These are phyloP conservation scores for Rubia peregrina DNA, from an alignment of 305 asterid genomes.

Conservation along the genomic window DNA sequence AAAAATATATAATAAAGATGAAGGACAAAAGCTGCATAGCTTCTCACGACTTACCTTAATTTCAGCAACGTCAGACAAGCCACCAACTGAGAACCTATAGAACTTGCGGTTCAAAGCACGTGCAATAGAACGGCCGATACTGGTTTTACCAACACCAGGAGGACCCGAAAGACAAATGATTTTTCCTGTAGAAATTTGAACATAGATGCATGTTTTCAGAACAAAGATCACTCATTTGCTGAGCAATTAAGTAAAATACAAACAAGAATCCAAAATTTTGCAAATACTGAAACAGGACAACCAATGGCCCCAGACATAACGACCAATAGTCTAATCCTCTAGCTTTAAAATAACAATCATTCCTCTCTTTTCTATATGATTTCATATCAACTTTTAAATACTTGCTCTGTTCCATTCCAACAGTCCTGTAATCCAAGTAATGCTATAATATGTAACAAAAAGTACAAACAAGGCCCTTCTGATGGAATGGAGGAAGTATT, in stretches of 20 bases:
- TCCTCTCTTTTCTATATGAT: background rate
- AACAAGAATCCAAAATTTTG: background rate
- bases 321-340: background rate
- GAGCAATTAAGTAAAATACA: background rate
- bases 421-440: background rate
- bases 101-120: slow-evolving; percentile 96
- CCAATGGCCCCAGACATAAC: background rate
- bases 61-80: slow-evolving; percentile 99
- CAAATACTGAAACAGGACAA: background rate
- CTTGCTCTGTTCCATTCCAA: background rate
- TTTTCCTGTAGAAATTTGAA: slow-evolving; percentile 53
- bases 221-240: background rate
- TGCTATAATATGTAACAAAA: no score
- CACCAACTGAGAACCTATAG: slow-evolving; percentile 97
- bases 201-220: slow-evolving; percentile 9
- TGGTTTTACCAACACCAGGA: slow-evolving; percentile 99
- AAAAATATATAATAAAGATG: background rate
- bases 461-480: background rate
- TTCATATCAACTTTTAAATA: background rate
- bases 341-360: background rate
- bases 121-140: slow-evolving; percentile 97
- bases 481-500: background rate
- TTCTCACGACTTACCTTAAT: slow-evolving; percentile 54
- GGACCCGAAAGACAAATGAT: slow-evolving; percentile 98
- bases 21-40: slow-evolving; percentile 1